phyloP scores from a whole-genome alignment of 208 protist genomes.

The Wallacemonas sp. region DNA sequence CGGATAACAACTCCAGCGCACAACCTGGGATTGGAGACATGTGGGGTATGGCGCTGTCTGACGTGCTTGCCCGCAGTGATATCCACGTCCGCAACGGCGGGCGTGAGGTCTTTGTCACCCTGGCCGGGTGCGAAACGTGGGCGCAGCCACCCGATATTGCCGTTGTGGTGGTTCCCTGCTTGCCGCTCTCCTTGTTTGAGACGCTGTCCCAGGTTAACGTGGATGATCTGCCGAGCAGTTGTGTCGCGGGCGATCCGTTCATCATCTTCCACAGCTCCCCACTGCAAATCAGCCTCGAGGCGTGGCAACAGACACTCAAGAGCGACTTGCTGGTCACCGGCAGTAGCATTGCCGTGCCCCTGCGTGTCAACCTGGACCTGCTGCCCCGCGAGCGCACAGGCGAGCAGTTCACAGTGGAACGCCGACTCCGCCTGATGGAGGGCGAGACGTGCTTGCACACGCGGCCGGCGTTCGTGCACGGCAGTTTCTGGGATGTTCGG shows the following conservation, averaged over 20 bases:
- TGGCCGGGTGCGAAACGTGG: conserved; percentile 22
- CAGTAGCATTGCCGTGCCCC: conserved; percentile 52
- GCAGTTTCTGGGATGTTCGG: conserved; percentile 55
- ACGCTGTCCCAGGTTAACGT: conserved; percentile 21
- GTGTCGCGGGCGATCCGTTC: conserved; percentile 53
- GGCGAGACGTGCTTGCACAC: conserved; percentile 67
- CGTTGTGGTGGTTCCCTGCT: conserved; percentile 58
- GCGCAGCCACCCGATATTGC: conserved; percentile 26
- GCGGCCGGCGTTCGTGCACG: conserved; percentile 54
- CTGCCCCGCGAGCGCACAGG: conserved; percentile 6
- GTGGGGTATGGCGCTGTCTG: conserved; percentile 28
- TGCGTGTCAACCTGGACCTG: conserved; percentile 25
- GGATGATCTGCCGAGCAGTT: conserved; percentile 49
- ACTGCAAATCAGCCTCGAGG: conserved; percentile 33
- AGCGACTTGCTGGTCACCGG: conserved; percentile 50
- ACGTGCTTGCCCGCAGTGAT: conserved; percentile 32
- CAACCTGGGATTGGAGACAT: background rate
- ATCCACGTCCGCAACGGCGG: conserved; percentile 42
- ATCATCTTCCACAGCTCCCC: conserved; percentile 35
- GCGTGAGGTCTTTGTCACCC: conserved; percentile 28
- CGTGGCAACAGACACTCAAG: conserved; percentile 18
- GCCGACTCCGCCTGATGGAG: conserved; percentile 65
- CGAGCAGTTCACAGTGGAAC: conserved; percentile 44
- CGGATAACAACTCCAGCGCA: background rate
- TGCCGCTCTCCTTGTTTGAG: conserved; percentile 56